Evolutionary conservation across 495 filamentous ascomycete genomes (phyloP).

Genomic region (Aspergillus baeticus): DNA sequence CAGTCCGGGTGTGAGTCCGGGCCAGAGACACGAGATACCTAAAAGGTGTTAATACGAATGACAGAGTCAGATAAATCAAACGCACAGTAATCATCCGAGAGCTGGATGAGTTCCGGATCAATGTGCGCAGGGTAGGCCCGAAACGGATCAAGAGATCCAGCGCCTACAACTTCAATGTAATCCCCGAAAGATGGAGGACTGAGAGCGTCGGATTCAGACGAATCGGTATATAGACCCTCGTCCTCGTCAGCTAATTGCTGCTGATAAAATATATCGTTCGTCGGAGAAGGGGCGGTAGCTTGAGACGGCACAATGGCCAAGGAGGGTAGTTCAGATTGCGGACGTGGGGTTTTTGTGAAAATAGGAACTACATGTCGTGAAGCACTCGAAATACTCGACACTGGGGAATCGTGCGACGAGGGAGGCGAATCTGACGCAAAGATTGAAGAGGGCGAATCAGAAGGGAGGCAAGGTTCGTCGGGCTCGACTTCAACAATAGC

Average conservation of each 20-base stretch:
- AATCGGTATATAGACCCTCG: not conserved
- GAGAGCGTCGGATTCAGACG: not conserved
- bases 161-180: constrained; percentile 26
- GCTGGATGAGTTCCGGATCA: constrained; percentile 16
- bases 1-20: constrained; percentile 29
- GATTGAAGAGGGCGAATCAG: constrained; percentile 4
- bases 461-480: not conserved
- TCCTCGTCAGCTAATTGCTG: constrained; percentile 1
- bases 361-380: not conserved
- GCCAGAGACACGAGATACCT: constrained; percentile 36
- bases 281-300: not conserved
- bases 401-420: constrained; percentile 12
- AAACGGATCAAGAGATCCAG: constrained; percentile 33
- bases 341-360: not conserved
- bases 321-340: not conserved
- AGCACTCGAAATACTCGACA: constrained; percentile 2
- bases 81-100: constrained; percentile 15
- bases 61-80: not conserved
- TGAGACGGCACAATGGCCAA: not conserved
- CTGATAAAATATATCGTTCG: not conserved
- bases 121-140: constrained; percentile 24
- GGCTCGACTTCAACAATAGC: constrained; percentile 5
- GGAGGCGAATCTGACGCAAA: constrained; percentile 8
- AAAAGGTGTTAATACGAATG: not conserved
- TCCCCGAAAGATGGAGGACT: constrained; percentile 6